These are phyloP conservation scores for Pyricularia grisea DNA, from an alignment of 2,329 filamentous ascomycete genomes.

Conservation along the genomic window DNA sequence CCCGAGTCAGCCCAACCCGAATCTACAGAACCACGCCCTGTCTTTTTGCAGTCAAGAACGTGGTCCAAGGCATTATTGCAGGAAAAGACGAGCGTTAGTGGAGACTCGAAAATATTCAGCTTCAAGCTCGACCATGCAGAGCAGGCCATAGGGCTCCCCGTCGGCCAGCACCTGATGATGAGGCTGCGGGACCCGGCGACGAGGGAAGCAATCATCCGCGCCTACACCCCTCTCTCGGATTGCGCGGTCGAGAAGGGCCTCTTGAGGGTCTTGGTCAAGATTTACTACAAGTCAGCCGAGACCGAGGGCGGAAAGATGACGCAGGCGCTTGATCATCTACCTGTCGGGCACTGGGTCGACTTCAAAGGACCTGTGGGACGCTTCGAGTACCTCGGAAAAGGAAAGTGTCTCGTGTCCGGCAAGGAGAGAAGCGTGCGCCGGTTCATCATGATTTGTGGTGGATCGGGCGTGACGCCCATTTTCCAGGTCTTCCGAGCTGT, in stretches of 20 bases:
- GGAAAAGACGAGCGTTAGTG: conserved; percentile 60
- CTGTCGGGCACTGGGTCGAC: conserved; percentile 64
- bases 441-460: conserved; percentile 82
- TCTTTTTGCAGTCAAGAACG: conserved; percentile 61
- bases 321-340: conserved; percentile 62
- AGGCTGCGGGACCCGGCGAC: conserved; percentile 65
- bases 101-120: conserved; percentile 72
- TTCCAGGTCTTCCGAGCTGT: conserved; percentile 74
- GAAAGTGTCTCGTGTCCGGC: conserved; percentile 51
- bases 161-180: conserved; percentile 82
- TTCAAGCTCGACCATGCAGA: conserved; percentile 65
- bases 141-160: conserved; percentile 67
- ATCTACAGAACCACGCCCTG: conserved; percentile 15
- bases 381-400: conserved; percentile 67
- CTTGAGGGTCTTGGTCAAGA: conserved; percentile 71
- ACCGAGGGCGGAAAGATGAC: conserved; percentile 70
- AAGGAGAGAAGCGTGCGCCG: conserved; percentile 46
- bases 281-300: conserved; percentile 57
- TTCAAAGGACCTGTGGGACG: conserved; percentile 85
- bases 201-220: conserved; percentile 66
- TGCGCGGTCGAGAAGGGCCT: conserved; percentile 44
- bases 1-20: conserved; percentile 14
- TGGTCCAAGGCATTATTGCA: conserved; percentile 69
- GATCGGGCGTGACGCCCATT: conserved; percentile 87
- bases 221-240: conserved; percentile 78